Base-by-base conservation (phyloP, 176 grass and related monocot genomes). In the Elymus sibiricus region DNA sequence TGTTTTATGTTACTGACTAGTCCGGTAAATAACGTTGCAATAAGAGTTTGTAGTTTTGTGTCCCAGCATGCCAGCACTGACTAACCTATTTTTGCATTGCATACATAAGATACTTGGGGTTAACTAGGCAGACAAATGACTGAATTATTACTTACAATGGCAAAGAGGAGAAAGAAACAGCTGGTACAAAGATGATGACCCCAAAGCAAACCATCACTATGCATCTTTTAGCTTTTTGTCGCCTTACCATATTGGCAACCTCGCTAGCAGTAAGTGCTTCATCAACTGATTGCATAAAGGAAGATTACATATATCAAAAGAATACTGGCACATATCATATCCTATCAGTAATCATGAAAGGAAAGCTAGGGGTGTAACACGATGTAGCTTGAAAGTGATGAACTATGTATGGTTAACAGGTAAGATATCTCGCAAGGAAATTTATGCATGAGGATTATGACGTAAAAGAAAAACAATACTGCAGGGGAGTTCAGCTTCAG, bases 141-240 rank as follows among this genome's bases (percentile, higher is more conserved):
- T 29, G 13, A 60, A 76, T 22, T 37, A 51, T 79, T 47, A 89
- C 95, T 94, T 90, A 97, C 95, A 79, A 63, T n/a, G 95, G 87
- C 7, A 94, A 79, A 78, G 86, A 86, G 80, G 70, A 31, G 22
- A 90, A 46, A 86, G 93, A 98, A 85, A 85, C 87, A 7, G 82
- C 82, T 74, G 76, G 92, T 27, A 90, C 63, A 34, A 90, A 83
- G 55, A 81, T 83, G 27, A 93, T 28, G 83, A 82, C 86, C 68
- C 89, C 95, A 39, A 87, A 10, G 26, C 83, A 95, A 65, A 89
- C 70, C 49, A 88, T 70, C 35, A 85, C 9, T 85, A 95, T 95
- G 80, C 70, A 92, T 86, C 53, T 46, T 70, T 76, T 87, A 37
- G 89, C 91, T 85, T 90, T 95, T 55, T 76, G 89, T 34, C 86